Evolutionary conservation across 805 yeast genomes (phyloP).

Genomic region (Kluyveromyces dobzhanskii): DNA sequence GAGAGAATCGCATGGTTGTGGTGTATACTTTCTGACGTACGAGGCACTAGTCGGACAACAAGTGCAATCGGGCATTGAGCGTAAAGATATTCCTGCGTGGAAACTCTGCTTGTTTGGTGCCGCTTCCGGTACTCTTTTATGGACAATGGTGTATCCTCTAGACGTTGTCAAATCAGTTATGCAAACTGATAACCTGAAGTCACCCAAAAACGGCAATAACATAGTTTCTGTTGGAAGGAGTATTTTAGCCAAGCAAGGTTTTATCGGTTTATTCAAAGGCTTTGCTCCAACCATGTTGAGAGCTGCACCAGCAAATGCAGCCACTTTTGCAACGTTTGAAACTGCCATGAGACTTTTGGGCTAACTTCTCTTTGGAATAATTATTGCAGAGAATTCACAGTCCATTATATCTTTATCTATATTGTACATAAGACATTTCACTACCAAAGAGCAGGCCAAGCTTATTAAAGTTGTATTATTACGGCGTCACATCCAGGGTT

Average conservation of each 20-base stretch:
- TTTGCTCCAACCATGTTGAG: constrained; percentile 87
- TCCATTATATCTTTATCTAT: no score
- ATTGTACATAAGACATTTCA: background rate
- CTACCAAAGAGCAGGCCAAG: no score
- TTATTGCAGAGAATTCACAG: no score
- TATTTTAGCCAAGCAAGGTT: constrained; percentile 51
- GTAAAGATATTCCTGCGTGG: constrained; percentile 79
- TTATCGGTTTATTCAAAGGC: constrained; percentile 79
- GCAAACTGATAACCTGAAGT: constrained; percentile 40
- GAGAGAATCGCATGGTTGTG: constrained; percentile 85
- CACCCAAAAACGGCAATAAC: constrained; percentile 53
- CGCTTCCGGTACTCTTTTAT: constrained; percentile 78
- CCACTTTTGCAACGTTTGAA: constrained; percentile 92
- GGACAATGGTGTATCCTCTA: constrained; percentile 79
- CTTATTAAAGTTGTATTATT: no score
- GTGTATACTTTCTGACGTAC: constrained; percentile 80
- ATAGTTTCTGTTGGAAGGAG: constrained; percentile 43
- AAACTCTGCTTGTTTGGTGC: constrained; percentile 85
- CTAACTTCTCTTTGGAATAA: constrained; percentile 12
- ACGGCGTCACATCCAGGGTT: no score
- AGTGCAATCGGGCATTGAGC: constrained; percentile 32
- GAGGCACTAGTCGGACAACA: constrained; percentile 70
- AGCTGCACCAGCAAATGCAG: constrained; percentile 98
- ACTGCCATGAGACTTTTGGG: constrained; percentile 67
- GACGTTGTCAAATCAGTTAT: constrained; percentile 87